phyloP scores from a whole-genome alignment of 495 filamentous ascomycete genomes.

The Rostrohypoxylon terebratum region DNA sequence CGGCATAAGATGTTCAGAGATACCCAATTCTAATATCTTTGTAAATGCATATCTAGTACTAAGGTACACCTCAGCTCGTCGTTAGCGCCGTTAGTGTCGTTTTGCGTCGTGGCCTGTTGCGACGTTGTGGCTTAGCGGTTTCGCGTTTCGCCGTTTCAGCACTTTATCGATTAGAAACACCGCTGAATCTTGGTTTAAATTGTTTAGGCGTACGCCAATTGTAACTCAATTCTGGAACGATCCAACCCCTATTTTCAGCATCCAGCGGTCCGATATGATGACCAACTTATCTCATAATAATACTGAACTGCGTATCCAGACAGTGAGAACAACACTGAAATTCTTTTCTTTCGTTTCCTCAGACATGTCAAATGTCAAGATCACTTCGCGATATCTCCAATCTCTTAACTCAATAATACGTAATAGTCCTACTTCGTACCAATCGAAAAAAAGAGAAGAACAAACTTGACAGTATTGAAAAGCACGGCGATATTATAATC shows the following conservation, averaged over 20 bases:
- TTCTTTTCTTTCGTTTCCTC: neutral
- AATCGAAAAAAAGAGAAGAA: neutral
- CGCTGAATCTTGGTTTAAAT: neutral
- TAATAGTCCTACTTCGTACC: too few species aligned
- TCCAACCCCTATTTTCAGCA: neutral
- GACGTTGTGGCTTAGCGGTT: constrained; percentile 33
- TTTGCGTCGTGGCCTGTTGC: constrained; percentile 22
- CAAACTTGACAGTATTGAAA: neutral
- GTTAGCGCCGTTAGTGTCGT: constrained; percentile 32
- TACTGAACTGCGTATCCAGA: neutral
- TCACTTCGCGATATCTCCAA: constrained; percentile 10
- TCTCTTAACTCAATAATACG: neutral
- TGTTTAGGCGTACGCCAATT: neutral
- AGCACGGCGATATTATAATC: neutral
- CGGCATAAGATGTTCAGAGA: constrained; percentile 4
- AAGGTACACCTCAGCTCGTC: constrained; percentile 5
- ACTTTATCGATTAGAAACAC: constrained; percentile 5
- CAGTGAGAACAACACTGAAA: neutral
- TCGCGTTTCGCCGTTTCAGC: constrained; percentile 31
- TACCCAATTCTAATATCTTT: neutral
- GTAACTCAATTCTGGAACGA: neutral
- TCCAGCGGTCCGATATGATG: neutral
- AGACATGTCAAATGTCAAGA: neutral
- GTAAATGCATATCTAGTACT: constrained; percentile 37
- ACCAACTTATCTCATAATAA: neutral